Evolutionary conservation across 2,329 filamentous ascomycete genomes (phyloP), one percentile per base, ranked within the genome.

Genomic region (Beauveria sp.): DNA sequence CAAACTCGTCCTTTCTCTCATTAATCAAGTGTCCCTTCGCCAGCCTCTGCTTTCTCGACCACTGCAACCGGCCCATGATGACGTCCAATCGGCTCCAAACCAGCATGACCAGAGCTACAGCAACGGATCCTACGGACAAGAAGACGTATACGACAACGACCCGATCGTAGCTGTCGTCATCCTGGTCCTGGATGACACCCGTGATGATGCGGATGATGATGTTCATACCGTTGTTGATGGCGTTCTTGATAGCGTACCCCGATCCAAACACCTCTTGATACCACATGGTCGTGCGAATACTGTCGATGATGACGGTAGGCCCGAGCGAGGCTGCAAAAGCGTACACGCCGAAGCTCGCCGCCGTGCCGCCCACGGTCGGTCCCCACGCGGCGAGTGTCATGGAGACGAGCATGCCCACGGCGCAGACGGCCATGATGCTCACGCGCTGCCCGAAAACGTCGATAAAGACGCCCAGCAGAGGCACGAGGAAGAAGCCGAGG

Each of bases 181-280:
- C 82, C 3, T 74, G 74, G 61, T 87, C 85, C 65, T 87, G 84
- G 0, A 87, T 78, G 0, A 80, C 80, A 1, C 83, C 83, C 0
- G 82, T 80, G 22, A 85, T 73, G 49, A 87, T 79, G 0, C 82
- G 75, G 1, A 87, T 74, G 58, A 87, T 82, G 63, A 87, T 85
- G 63, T 77, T 84, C 81, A 86, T 86, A 34, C 78, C 80, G 69
- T 87, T 87, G 67, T 87, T 86, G 67, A 86, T 82, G 24, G 81
- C 81, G 42, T 87, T 79, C 63, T 87, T 87, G 61, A 86, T 70
- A 1, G 82, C 77, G 63, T 86, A 87, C 0, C 80, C 85, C 0
- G 82, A 80, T 0, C 84, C 84, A 62, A 87, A 87, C 0, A 84
- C 80, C 2, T 80, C 80, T 61, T 83, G 80, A 28, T 85, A 76